These are phyloP conservation scores for Suillus plorans DNA, from an alignment of 768 basidiomycete genomes.

Conservation along the genomic window DNA sequence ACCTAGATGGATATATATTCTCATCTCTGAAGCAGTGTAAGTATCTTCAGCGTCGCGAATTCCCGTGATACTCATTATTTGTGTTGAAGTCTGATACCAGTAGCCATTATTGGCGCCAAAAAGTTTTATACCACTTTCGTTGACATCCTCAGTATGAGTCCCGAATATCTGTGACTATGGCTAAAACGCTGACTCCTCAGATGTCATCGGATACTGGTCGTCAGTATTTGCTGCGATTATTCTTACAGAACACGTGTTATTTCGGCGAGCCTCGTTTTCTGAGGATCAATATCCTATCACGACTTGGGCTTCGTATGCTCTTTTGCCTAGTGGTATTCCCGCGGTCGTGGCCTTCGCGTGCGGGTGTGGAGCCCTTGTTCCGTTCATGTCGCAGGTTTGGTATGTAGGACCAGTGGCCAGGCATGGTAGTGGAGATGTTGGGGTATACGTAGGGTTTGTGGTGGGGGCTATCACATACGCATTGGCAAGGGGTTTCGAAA, in stretches of 20 bases:
- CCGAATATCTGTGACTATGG: background rate
- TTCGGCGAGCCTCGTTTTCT: slow-evolving; percentile 33
- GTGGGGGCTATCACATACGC: slow-evolving; percentile 33
- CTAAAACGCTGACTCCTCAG: slow-evolving; percentile 13
- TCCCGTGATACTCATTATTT: background rate
- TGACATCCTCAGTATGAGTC: slow-evolving; percentile 37
- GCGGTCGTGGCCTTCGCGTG: slow-evolving; percentile 41
- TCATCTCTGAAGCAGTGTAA: slow-evolving; percentile 46
- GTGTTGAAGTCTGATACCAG: slow-evolving; percentile 40
- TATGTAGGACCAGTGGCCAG: slow-evolving; percentile 50
- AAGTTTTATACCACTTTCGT: slow-evolving; percentile 46
- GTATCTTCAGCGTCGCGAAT: slow-evolving; percentile 11
- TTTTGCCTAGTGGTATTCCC: slow-evolving; percentile 42
- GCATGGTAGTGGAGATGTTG: slow-evolving; percentile 47
- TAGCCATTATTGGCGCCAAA: slow-evolving; percentile 45
- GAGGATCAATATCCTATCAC: slow-evolving; percentile 35
- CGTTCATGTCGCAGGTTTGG: slow-evolving; percentile 55
- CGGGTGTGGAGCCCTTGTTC: slow-evolving; percentile 39
- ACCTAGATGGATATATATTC: slow-evolving; percentile 47
- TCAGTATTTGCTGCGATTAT: slow-evolving; percentile 38
- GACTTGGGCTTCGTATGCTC: slow-evolving; percentile 34
- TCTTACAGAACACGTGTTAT: slow-evolving; percentile 44
- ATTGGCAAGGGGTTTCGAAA: slow-evolving; percentile 30
- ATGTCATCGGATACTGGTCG: slow-evolving; percentile 48
- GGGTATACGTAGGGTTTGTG: slow-evolving; percentile 40